Conservation (phyloP, 768 basidiomycete species). For the Leccinum disarticulatum region DNA sequence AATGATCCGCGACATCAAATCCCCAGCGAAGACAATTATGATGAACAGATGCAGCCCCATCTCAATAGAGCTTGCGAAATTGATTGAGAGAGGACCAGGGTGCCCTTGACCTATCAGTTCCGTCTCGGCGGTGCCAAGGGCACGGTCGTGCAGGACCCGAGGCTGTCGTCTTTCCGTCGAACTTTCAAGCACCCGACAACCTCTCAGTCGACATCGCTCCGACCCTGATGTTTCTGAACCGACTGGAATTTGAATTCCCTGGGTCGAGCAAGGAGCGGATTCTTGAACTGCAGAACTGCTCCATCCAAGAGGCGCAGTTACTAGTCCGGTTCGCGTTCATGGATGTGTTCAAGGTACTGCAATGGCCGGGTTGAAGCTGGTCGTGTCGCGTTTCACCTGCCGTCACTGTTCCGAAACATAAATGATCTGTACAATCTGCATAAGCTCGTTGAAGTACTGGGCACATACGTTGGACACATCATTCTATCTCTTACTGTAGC, state of each 20-base stretch:
- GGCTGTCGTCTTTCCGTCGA: conserved; percentile 39
- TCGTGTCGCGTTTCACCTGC: conserved; percentile 41
- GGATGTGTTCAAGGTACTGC: background rate
- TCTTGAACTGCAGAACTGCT: conserved; percentile 36
- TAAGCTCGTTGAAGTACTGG: too few species aligned
- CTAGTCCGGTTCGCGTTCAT: conserved; percentile 32
- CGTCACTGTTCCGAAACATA: conserved; percentile 42
- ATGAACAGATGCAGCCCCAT: conserved; percentile 54
- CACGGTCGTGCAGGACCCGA: conserved; percentile 44
- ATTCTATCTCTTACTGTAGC: too few species aligned
- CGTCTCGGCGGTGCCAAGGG: conserved; percentile 47
- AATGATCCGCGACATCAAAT: conserved; percentile 30
- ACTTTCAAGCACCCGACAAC: conserved; percentile 41
- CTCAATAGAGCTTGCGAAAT: conserved; percentile 36
- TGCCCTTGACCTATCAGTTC: conserved; percentile 44
- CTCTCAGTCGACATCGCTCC: conserved; percentile 40
- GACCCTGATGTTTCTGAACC: conserved; percentile 42
- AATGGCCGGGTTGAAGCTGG: conserved; percentile 36
- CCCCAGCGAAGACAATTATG: conserved; percentile 34
- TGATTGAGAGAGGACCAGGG: conserved; percentile 36
- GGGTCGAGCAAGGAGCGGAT: conserved; percentile 36
- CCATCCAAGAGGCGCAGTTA: conserved; percentile 36
- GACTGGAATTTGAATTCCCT: conserved; percentile 49
- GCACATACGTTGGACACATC: too few species aligned
- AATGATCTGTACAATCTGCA: conserved; percentile 12